Conservation (phyloP, 208 protist genomes). For the Crithidia fasciculata region DNA sequence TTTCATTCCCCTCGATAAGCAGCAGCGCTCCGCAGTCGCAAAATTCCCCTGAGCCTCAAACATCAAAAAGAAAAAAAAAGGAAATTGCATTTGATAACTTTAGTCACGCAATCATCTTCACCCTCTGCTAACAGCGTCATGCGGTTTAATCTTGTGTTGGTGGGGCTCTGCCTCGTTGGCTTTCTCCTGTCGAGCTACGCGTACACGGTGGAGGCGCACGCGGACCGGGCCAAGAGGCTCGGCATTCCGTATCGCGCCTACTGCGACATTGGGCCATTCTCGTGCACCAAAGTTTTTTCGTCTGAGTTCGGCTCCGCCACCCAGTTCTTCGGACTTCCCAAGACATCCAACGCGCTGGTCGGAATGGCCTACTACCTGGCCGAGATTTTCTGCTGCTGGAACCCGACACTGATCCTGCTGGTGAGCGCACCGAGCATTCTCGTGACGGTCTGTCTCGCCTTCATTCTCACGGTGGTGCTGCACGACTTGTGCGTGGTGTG, state of each 20-base stretch:
- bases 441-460: slow-evolving; percentile 47
- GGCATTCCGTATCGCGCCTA: slow-evolving; percentile 53
- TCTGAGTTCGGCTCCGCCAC: slow-evolving; percentile 66
- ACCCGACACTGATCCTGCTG: slow-evolving; percentile 46
- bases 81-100: neutral
- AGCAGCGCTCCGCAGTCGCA: no score
- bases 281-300: slow-evolving; percentile 74
- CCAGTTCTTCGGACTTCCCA: slow-evolving; percentile 67
- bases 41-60: no score
- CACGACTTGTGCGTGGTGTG: slow-evolving; percentile 77
- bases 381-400: slow-evolving; percentile 48
- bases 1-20: no score
- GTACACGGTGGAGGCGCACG: slow-evolving; percentile 66
- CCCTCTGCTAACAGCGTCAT: neutral
- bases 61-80: neutral
- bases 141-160: slow-evolving; percentile 33
- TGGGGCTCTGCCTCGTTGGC: slow-evolving; percentile 43
- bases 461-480: slow-evolving; percentile 58
- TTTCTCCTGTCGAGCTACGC: slow-evolving; percentile 73
- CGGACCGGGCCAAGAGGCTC: slow-evolving; percentile 41
- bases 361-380: slow-evolving; percentile 67
- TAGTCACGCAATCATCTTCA: neutral
- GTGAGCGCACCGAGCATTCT: slow-evolving; percentile 44
- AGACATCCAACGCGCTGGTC: slow-evolving; percentile 61
- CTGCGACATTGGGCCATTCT: slow-evolving; percentile 79